Evolutionary conservation across 169 alveolate genomes (phyloP), one percentile per base, ranked within the genome.

Genomic region (Cryptosporidium ubiquitum): DNA sequence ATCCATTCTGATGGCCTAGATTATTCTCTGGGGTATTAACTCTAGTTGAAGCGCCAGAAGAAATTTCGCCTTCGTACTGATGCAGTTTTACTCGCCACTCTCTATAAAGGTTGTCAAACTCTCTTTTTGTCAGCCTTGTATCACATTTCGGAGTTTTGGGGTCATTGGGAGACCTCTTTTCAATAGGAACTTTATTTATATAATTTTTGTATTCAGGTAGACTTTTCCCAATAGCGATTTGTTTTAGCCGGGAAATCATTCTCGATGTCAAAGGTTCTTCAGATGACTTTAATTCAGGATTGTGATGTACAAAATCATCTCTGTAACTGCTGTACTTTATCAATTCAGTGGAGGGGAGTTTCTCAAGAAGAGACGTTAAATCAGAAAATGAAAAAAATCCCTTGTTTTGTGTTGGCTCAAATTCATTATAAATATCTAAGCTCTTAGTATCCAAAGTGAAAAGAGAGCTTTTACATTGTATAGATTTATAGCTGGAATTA

Each of bases 191-290:
- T 14, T 66, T 68, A 35, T 68, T 69, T 52, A 92, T 91, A 84
- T 85, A 92, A 79, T 91, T 92, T 58, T 92, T 91, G 69, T 92
- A 92, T 60, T 93, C 95, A 10, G 92, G 86, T 29, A 93, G 86
- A 20, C 94, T 91, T 68, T 92, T 92, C 31, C 95, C 95, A 52
- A 92, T 85, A 12, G 95, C 95, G 6, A 92, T 92, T 23, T 92
- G 94, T 40, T 92, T 92, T 86, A 92, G 70, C 33, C 95, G 86
- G 39, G 93, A 91, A 39, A 74, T 64, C 70, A 64, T 86, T 33
- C 95, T 58, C 20, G 89, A 79, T 35, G 89, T 79, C 39, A 79
- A 20, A 1, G 89, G 89, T 61, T 79, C 89, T 29, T 79, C 79
- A 60, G 68, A 68, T 16, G 73, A 26, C 14, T 40, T 79, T 9